Conservation (phyloP, 805 yeast genomes). For the Saccharomycopsis vini region DNA sequence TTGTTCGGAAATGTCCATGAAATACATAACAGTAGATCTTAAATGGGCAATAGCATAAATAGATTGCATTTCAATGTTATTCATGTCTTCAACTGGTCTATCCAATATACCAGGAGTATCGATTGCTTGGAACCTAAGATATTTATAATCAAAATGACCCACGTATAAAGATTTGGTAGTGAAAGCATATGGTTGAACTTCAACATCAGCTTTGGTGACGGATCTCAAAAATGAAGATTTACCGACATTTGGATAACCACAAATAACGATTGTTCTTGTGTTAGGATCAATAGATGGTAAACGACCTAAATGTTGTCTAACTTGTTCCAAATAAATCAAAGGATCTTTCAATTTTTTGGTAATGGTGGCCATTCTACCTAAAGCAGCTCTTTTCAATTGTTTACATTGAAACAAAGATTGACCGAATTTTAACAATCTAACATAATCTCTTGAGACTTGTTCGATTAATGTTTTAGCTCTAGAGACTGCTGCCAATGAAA, state of each 20-base stretch:
- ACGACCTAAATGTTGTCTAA: constrained; percentile 98
- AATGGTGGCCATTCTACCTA: constrained; percentile 99
- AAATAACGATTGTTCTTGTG: constrained; percentile 91
- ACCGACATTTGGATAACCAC: constrained; percentile 99
- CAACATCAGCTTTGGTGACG: constrained; percentile 97
- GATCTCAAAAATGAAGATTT: constrained; percentile 89
- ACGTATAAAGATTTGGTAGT: constrained; percentile 96
- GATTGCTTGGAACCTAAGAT: constrained; percentile 95
- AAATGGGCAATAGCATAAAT: constrained; percentile 98
- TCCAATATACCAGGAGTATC: constrained; percentile 99
- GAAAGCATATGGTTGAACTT: constrained; percentile 98
- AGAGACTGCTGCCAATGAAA: constrained; percentile 88
- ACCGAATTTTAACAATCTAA: constrained; percentile 89
- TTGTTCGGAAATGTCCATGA: constrained; percentile 98
- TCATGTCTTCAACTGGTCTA: constrained; percentile 99
- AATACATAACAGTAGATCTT: constrained; percentile 91
- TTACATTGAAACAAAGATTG: constrained; percentile 98
- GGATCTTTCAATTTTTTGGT: constrained; percentile 94
- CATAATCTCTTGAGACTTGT: constrained; percentile 93
- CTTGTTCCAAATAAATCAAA: constrained; percentile 88
- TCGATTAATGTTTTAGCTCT: constrained; percentile 91
- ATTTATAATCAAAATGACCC: constrained; percentile 98
- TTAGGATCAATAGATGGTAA: constrained; percentile 97
- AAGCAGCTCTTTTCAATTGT: constrained; percentile 95
- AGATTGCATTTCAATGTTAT: constrained; percentile 98